Conservation (phyloP, 2,329 filamentous ascomycete species). For the Rachicladosporium sp. region DNA sequence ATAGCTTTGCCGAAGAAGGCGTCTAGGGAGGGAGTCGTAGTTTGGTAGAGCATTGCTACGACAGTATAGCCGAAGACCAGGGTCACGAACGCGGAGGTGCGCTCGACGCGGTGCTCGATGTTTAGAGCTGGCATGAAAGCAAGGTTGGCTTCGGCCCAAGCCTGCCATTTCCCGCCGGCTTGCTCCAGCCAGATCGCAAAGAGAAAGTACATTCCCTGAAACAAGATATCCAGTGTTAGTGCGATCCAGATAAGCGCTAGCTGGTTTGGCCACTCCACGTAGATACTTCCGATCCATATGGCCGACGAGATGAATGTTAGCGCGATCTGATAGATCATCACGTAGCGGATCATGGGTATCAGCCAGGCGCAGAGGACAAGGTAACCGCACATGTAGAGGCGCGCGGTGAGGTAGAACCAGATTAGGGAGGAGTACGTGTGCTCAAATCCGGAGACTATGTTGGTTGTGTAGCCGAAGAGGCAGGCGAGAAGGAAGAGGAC, state of each 20-base stretch:
- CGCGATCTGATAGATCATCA: slow-evolving; percentile 40
- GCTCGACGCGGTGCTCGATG: slow-evolving; percentile 54
- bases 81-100: slow-evolving; percentile 52
- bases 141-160: slow-evolving; percentile 28
- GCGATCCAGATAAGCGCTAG: slow-evolving; percentile 46
- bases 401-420: slow-evolving; percentile 46
- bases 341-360: slow-evolving; percentile 45
- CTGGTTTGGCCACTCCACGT: slow-evolving; percentile 41
- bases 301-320: slow-evolving; percentile 36
- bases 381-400: slow-evolving; percentile 42
- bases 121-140: slow-evolving; percentile 49
- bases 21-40: slow-evolving; percentile 39
- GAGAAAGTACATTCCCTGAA: slow-evolving; percentile 31
- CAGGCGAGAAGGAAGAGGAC: slow-evolving; percentile 50
- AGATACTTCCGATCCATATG: slow-evolving; percentile 49
- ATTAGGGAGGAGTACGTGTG: slow-evolving; percentile 47
- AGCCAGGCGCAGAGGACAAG: slow-evolving; percentile 35
- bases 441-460: slow-evolving; percentile 45
- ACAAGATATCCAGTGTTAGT: slow-evolving; percentile 42
- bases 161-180: slow-evolving; percentile 9
- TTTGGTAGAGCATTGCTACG: slow-evolving; percentile 49
- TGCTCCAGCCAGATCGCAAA: slow-evolving; percentile 18
- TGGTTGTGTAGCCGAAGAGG: slow-evolving; percentile 51
- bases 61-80: slow-evolving; percentile 54
- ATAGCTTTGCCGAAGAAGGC: slow-evolving; percentile 51